Evolutionary conservation across 805 yeast genomes (phyloP), one percentile per base, ranked within the genome.

Genomic region (Wickerhamomyces sydowiorum): DNA sequence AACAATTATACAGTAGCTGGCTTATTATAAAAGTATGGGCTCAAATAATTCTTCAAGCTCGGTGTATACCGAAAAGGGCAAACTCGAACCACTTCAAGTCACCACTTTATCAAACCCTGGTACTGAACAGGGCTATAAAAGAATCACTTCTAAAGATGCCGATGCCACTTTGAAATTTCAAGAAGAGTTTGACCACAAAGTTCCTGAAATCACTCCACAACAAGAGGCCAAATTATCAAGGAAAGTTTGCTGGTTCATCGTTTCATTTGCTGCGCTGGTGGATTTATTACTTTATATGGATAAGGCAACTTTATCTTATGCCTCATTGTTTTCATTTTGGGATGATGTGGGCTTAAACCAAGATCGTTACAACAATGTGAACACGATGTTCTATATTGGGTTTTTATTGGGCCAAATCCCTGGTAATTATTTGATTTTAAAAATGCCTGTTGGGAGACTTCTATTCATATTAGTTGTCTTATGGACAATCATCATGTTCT

Each of bases 311-410:
- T 49, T 75, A 36, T 66, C 75, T 0, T 76, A 72, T 49, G 66
- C 73, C 14, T 62, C 77, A 1, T 63, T 75, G 36, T 62, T 75
- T 39, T 79, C 71, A 1, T 56, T 76, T 22, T 73, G 65, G 57
- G 67, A 61, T 8, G 76, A 70, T 42, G 72, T 76, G 1, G 67
- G 69, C 3, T 51, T 77, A 23, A 57, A 61, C 21, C 70, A 70
- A 48, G 50, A 64, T 39, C 62, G 62, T 37, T 76, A 72, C 52
- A 70, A 72, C 47, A 71, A 73, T 42, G 61, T 73, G n/a, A 73
- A 74, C 45, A 72, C 80, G 3, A 44, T 76, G n/a, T 76, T 75
- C 49, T 75, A 75, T 50, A 74, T 67, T 20, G 82, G 80, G 5
- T 74, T 64, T 47, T 53, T 69, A 5, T 56, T 71, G 19, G 80